Evolutionary conservation across 2,329 filamentous ascomycete species (phyloP), one percentile per base, ranked within the genome.

Genomic region (Diaporthe vexans): DNA sequence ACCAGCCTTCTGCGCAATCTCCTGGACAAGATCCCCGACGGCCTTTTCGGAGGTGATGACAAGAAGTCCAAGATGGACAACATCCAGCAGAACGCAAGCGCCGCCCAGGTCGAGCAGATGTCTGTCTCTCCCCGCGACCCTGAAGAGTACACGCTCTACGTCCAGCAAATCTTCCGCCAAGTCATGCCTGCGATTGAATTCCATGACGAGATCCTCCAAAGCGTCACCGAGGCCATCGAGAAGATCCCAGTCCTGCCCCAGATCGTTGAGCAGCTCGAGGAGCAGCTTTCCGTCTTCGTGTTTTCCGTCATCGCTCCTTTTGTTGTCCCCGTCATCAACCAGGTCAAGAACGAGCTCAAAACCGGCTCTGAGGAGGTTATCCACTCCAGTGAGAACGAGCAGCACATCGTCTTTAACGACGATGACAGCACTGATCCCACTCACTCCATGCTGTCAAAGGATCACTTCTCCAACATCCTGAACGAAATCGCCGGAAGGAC

Each of bases 381-480:
- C 77, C 88, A 94, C 79, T 95, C 93, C 85, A 96, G 94, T 82
- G 89, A 93, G 82, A 90, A 93, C 70, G 93, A 97, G 86, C 95
- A 98, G 85, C 91, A 94, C 79, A 89, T 97, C 78, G 95, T 98
- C 67, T 98, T 98, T 83, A 85, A 94, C 58, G 92, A 98, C 77
- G 93, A 97, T 80, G 76, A 89, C 69, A 93, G 86, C 76, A 91
- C 91, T 26, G 93, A 98, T 80, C 96, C 95, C 0, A 98, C 95
- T 1, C 95, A 98, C 85, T 97, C 94, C 26, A 98, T 98, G 95
- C 87, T 98, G 70, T 95, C 95, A 74, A 98, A 98, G 86, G 95
- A 98, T 80, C 95, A 98, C 84, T 98, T 98, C 83, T 94, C 93
- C 77, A 97, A 97, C 80, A 87, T 95, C 43, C 89, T 98, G 75